Conservation (phyloP, 1,139 yeast species). For the Zygosaccharomyces sapae region DNA sequence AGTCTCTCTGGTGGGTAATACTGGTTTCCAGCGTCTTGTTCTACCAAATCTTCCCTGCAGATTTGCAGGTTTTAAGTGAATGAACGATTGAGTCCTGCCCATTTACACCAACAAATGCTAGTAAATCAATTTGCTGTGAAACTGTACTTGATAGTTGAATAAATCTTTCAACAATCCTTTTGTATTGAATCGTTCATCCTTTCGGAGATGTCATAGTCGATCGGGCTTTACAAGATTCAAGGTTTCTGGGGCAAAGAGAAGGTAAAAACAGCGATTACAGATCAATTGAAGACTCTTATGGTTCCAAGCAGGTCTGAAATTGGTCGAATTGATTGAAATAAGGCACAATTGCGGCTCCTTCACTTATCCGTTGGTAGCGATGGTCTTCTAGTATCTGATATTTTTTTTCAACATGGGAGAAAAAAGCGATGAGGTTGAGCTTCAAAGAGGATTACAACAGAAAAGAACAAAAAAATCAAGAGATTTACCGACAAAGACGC, state of each 20-base stretch:
- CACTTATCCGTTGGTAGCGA: conserved; percentile 5
- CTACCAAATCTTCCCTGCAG: conserved; percentile 12
- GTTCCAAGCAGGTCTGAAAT: neutral
- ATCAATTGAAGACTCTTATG: neutral
- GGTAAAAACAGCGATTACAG: neutral
- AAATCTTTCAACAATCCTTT: neutral
- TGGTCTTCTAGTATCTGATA: neutral
- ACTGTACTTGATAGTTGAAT: too few species aligned
- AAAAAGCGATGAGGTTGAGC: conserved; percentile 2
- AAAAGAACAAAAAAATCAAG: neutral
- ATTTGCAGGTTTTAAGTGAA: conserved; percentile 26
- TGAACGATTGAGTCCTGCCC: conserved; percentile 28
- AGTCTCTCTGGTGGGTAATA: conserved; percentile 1
- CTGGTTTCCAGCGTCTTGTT: conserved; percentile 6
- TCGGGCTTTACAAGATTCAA: neutral
- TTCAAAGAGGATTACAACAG: neutral
- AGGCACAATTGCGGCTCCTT: neutral
- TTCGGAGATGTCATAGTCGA: neutral
- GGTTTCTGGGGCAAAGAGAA: neutral
- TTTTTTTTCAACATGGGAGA: conserved; percentile 3
- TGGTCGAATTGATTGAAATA: neutral
- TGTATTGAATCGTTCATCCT: neutral
- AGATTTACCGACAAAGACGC: neutral
- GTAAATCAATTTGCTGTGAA: too few species aligned
- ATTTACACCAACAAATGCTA: conserved; percentile 11